Base-by-base conservation (phyloP, 495 filamentous ascomycete species). In the Talaromyces ruber region DNA sequence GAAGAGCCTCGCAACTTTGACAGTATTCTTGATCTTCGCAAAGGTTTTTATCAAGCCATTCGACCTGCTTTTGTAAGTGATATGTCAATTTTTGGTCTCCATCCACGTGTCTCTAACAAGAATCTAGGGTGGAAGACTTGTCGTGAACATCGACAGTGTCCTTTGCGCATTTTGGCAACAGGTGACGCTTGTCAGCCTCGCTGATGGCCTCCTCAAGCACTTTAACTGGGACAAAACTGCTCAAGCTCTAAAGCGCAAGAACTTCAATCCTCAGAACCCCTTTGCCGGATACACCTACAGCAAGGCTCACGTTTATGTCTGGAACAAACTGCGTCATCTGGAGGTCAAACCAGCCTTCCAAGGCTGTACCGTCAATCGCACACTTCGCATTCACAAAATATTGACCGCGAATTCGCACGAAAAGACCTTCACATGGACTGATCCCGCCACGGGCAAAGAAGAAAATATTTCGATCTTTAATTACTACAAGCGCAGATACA, bases 41-140 rank as follows among this genome's bases (percentile, higher is more conserved):
- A 92, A 66, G 92, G 92, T 50, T 86, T 92, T 28, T 97, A 94
- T 63, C 81, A 90, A 37, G 88, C 91, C 11, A 85, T 96, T 59
- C 83, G 90, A 51, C 77, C 90, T 8, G 86, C 82, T 53, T 71
- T 83, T 64, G 83, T 84, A 78, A 78, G 77, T 63, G 21, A 12
- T 5, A 29, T 6, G 11, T 14, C 54, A 30, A 29, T 22, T 1
- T 7, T 28, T 8, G 22, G 37, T 24, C 3, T 52, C 5, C 11
- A 21, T 62, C 24, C 21, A 12, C 4, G 6, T 26, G 7, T 21
- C 21, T 45, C 69, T 73, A 53, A 70, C 47, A 12, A 8, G 24
- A 6, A 8, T 53, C 7, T 64, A 83, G 64, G 75, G 77, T 32
- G 75, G 79, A 26, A 83, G 83, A 6, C 72, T 93, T 16, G 78